A percentile compares a stretch with the other conserved stretches of the same genome.
phyloP scores from a whole-genome alignment of 257 asterid species.

The Ilex asprella region DNA sequence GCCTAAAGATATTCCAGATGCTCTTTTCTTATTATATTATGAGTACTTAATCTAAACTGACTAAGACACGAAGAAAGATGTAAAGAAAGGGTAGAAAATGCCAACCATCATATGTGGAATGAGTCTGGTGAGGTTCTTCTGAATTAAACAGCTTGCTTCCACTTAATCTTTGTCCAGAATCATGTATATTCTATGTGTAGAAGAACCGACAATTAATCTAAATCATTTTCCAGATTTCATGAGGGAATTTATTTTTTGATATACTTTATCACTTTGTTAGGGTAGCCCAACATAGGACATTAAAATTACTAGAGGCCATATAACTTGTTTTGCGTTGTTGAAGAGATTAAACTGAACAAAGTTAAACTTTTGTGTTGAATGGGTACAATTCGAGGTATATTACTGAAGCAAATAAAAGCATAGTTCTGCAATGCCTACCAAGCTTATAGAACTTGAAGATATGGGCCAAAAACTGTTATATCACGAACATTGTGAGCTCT shows the following conservation, averaged over 20 bases:
- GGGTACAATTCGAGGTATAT: too few species aligned
- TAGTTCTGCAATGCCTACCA: too few species aligned
- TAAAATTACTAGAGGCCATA: too few species aligned
- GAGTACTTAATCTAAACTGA: constrained; percentile 41
- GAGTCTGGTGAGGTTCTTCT: constrained; percentile 7
- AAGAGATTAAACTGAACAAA: too few species aligned
- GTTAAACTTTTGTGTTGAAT: too few species aligned
- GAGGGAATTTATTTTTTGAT: too few species aligned
- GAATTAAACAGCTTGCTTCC: background rate
- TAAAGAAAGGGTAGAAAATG: constrained; percentile 3
- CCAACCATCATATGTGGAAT: constrained; percentile 13
- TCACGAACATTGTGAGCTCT: too few species aligned
- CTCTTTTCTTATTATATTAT: constrained; percentile 42
- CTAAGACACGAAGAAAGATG: background rate
- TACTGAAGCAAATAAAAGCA: too few species aligned
- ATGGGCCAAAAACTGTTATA: too few species aligned
- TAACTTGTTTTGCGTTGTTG: too few species aligned
- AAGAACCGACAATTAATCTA: constrained; percentile 6
- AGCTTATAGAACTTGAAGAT: too few species aligned
- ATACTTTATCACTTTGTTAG: background rate
- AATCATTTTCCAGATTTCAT: background rate
- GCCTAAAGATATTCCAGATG: constrained; percentile 55
- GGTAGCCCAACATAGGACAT: too few species aligned
- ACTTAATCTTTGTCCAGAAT: constrained; percentile 2
- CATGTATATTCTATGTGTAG: constrained; percentile 19